Evolutionary conservation across 1,139 yeast species (phyloP).

Genomic region (Pichia cactophila): DNA sequence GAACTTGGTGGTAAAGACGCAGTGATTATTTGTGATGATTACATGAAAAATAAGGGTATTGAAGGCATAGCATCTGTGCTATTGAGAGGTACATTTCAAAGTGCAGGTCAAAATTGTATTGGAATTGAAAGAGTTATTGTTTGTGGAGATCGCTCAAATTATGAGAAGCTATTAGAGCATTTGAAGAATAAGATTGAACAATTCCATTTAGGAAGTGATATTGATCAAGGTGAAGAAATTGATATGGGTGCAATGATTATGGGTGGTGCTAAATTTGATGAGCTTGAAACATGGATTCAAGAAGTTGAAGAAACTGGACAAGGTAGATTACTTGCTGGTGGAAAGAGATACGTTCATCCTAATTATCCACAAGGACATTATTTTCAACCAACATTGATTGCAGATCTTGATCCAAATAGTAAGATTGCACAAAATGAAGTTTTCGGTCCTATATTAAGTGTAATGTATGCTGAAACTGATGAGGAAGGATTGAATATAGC

Average conservation of each 20-base stretch:
- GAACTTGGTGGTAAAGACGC: constrained; percentile 97
- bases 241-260: constrained; percentile 97
- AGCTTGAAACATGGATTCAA: constrained; percentile 54
- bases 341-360: constrained; percentile 72
- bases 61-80: constrained; percentile 68
- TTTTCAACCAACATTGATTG: constrained; percentile 79
- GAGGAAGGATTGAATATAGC: constrained; percentile 73
- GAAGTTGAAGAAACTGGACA: constrained; percentile 71
- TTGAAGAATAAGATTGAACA: constrained; percentile 50
- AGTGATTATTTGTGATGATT: constrained; percentile 73
- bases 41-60: constrained; percentile 38
- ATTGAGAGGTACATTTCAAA: constrained; percentile 91
- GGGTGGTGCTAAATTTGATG: constrained; percentile 57
- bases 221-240: constrained; percentile 80
- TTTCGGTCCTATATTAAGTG: constrained; percentile 81
- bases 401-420: constrained; percentile 75
- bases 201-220: constrained; percentile 79
- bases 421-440: constrained; percentile 81
- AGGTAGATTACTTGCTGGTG: constrained; percentile 74
- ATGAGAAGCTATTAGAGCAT: constrained; percentile 51
- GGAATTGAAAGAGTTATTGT: constrained; percentile 87
- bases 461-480: constrained; percentile 60
- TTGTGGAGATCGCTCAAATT: constrained; percentile 48
- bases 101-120: constrained; percentile 96
- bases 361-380: constrained; percentile 93